Evolutionary conservation across 768 basidiomycete species (phyloP), one percentile per base, ranked within the genome.

Genomic region (Cystofilobasidium bisporidii): DNA sequence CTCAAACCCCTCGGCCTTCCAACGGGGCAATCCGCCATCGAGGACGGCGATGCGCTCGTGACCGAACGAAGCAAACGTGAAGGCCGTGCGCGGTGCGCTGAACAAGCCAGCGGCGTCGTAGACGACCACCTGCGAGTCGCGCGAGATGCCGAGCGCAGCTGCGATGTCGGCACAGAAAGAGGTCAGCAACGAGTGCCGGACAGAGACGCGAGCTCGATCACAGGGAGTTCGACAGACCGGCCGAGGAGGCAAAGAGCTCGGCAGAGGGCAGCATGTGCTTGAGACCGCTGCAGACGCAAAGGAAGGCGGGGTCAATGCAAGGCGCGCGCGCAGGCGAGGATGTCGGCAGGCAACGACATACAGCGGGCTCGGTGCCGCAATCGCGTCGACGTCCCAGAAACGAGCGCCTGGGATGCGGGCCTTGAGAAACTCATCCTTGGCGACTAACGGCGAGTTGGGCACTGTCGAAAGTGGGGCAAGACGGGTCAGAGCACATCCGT

Each of bases 81-180:
- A 98, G 53, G 92, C 82, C 1, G 91, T 90, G 67, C 96, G 84
- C 63, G 96, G 93, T 26, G 91, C 84, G 2, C 89, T 91, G 80
- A 98, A 97, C 22, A 97, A 80, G 15, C 96, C 94, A 66, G 87
- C 83, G 1, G 86, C 81, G 75, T 99, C 96, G 76, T 98, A 99
- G 70, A 97, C 76, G 43, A 97, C 83, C 30, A 98, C 91, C 76
- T 90, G 88, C 3, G 88, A 84, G 14, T 48, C 69, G 66, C 40
- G 18, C 47, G 61, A 55, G 30, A 48, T 43, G 26, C 66, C 41
- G 36, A 50, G 50, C 15, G 32, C 33, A 14, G 40, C 40, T 57
- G 28, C n/a, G n/a, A 11, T 30, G 47, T 11, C 9, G 14, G 48
- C n/a, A n/a, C n/a, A n/a, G n/a, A n/a, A n/a, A n/a, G n/a, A n/a